A percentile compares a stretch with the other conserved stretches of the same genome.
Evolutionary conservation across 257 asterid species (phyloP).

Genomic region (Phtheirospermum japonicum): DNA sequence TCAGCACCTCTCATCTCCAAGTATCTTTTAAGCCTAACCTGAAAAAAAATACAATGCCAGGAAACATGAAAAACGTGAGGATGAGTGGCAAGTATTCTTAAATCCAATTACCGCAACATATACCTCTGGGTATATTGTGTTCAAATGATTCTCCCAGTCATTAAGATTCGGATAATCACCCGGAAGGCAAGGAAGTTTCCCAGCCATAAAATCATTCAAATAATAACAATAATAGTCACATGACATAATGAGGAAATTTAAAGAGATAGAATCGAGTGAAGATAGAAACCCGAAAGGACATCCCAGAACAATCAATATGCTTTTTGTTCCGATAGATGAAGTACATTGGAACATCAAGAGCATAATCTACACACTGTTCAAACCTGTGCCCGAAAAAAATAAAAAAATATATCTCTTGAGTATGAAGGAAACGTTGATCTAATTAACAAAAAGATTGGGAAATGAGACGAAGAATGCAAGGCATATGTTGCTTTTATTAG

Average conservation of each 20-base stretch:
- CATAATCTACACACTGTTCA: slow-evolving; percentile 95
- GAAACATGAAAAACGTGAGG: slow-evolving; percentile 22
- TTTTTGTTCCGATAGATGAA: slow-evolving; percentile 85
- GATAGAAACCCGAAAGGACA: slow-evolving; percentile 81
- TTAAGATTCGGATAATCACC: slow-evolving; percentile 87
- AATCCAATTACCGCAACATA: slow-evolving; percentile 26
- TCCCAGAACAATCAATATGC: slow-evolving; percentile 76
- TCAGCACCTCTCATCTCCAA: slow-evolving; percentile 99
- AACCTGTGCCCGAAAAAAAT: slow-evolving; percentile 52
- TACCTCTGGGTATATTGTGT: slow-evolving; percentile 98
- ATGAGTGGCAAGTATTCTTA: slow-evolving; percentile 10
- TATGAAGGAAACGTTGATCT: slow-evolving; percentile 17
- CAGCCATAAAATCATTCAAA: slow-evolving; percentile 89
- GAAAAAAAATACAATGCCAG: slow-evolving; percentile 24
- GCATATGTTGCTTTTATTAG: neutral
- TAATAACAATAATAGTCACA: slow-evolving; percentile 15
- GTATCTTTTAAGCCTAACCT: slow-evolving; percentile 97
- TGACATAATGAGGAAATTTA: slow-evolving; percentile 4
- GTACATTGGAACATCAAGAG: slow-evolving; percentile 99
- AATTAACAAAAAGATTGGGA: slow-evolving; percentile 4
- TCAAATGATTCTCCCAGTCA: slow-evolving; percentile 98
- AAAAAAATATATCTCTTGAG: slow-evolving; percentile 14
- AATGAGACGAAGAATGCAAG: slow-evolving; percentile 19
- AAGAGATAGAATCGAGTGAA: slow-evolving; percentile 26
- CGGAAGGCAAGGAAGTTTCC: slow-evolving; percentile 84